Base-by-base conservation (phyloP, 2,329 filamentous ascomycete species). In the Xylariaceae sp. region DNA sequence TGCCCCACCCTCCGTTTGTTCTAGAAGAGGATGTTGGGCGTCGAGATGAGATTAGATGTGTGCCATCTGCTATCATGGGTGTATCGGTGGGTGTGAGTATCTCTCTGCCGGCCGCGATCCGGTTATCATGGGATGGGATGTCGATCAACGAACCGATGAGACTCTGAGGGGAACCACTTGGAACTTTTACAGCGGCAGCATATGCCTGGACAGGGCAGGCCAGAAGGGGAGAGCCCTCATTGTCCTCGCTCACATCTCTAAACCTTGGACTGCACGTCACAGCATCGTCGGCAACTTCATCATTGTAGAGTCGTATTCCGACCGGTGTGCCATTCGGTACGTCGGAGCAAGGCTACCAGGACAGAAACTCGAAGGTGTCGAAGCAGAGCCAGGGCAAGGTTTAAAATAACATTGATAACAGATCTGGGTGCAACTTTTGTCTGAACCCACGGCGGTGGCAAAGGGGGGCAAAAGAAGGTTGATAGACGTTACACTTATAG, bases 161-260 rank as follows among this genome's bases (percentile, higher is more conserved):
- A 54, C 58, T 28, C 57, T 45, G 43, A 26, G 36, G 31, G 17
- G 8, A 23, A 36, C 31, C 21, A 50, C 36, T 31, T 43, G 53
- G 47, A n/a, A 31, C 44, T 53, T 49, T 36, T 41, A 50, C 39
- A 48, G 53, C 37, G 44, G 39, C 48, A 26, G 51, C 48, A 53
- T 28, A 53, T 57, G 48, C 44, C 57, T 48, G 45, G 53, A 57
- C 53, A 57, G 33, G 57, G 57, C 57, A 60, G 48, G 57, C 43
- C 53, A 50, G 40, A 49, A 31, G 53, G 43, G 26, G 40, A 49
- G 39, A 16, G 21, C 31, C 16, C 44, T 49, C 53, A 49, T 41
- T 48, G 36, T 7, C 34, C 28, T 23, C 29, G 16, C 24, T 26
- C 41, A 36, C 43, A 37, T 48, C 49, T 48, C 54, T 51, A 50